These are phyloP conservation scores for Prillingera fragicola DNA, from an alignment of 1,284 basidiomycete species.

Conservation along the genomic window DNA sequence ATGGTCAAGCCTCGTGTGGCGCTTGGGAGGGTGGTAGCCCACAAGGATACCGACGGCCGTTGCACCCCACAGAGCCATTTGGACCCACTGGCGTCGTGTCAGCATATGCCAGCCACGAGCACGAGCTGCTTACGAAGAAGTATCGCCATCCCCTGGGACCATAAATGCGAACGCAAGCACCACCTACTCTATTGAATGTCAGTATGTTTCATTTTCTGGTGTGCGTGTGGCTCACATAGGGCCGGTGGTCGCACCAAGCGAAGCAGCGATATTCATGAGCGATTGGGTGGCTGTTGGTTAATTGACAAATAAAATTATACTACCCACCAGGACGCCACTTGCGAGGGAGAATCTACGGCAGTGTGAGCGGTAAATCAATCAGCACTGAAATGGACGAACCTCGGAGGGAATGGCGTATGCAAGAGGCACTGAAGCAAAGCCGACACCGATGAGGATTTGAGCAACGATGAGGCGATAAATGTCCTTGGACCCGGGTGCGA, in stretches of 20 bases:
- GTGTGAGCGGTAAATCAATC: no score
- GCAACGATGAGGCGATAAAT: conserved; percentile 13
- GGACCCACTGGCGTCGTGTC: conserved; percentile 6
- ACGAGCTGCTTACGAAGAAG: conserved; percentile 1
- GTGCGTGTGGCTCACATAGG: conserved; percentile 8
- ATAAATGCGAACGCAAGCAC: not conserved
- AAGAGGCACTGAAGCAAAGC: conserved; percentile 8
- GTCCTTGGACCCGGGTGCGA: conserved; percentile 7
- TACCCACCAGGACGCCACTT: conserved; percentile 1
- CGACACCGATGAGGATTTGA: conserved; percentile 12
- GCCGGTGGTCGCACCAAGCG: not conserved
- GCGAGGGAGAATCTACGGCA: conserved; percentile 6
- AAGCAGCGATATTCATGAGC: conserved; percentile 7
- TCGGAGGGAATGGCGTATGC: conserved; percentile 14
- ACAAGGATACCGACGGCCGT: conserved; percentile 1
- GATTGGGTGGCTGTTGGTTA: not conserved
- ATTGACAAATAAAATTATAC: no score
- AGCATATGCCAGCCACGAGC: not conserved
- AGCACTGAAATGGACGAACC: not conserved
- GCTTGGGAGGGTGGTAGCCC: conserved; percentile 12
- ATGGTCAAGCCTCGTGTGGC: conserved; percentile 9
- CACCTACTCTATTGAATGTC: not conserved
- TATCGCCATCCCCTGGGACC: conserved; percentile 6
- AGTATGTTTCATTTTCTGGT: not conserved
- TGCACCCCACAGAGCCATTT: conserved; percentile 10